Base-by-base conservation (phyloP, 2,329 filamentous ascomycete genomes). In the Aspergillus arachidicola region DNA sequence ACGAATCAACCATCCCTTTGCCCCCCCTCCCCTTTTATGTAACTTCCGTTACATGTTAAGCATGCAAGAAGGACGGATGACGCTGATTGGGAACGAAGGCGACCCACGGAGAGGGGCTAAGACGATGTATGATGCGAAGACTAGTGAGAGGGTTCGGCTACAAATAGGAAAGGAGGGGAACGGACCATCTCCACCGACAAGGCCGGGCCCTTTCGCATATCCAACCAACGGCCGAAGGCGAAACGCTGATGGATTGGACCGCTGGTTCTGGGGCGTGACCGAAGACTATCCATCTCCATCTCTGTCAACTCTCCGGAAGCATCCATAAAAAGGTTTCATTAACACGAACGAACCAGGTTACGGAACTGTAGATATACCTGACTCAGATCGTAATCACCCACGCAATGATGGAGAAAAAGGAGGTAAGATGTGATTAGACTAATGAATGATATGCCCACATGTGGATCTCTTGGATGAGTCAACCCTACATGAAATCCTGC, bases 61-160 rank as follows among this genome's bases (percentile, higher is more conserved):
- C 60, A 53, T 64, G 56, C 57, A 46, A 57, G 51, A 53, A 19
- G 19, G 23, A 21, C 36, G n/a, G 30, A 11, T 21, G 14, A 36
- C 9, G 10, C 6, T 55, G 48, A 46, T 54, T 60, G 48, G 45
- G 23, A 53, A 45, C 7, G 19, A 59, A 9, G 36, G 57, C 21
- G 32, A 46, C 51, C 28, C n/a, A 23, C 14, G 51, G 30, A 3
- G 30, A 50, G 26, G n/a, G 51, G 23, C n/a, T 58, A 63, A 65
- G 60, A 50, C 63, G 41, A 67, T 66, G 63, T 65, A 68, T 68
- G 66, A 68, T 68, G 66, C 66, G 61, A 66, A 64, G 63, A 68
- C 65, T 64, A 64, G 67, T 65, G 45, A 26, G 48, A 65, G 62
- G 63, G 62, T 58, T 60, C 62, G 61, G 59, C 64, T 65, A 62